Base-by-base conservation (phyloP, 495 filamentous ascomycete genomes). In the Aspergillus nidulans region DNA sequence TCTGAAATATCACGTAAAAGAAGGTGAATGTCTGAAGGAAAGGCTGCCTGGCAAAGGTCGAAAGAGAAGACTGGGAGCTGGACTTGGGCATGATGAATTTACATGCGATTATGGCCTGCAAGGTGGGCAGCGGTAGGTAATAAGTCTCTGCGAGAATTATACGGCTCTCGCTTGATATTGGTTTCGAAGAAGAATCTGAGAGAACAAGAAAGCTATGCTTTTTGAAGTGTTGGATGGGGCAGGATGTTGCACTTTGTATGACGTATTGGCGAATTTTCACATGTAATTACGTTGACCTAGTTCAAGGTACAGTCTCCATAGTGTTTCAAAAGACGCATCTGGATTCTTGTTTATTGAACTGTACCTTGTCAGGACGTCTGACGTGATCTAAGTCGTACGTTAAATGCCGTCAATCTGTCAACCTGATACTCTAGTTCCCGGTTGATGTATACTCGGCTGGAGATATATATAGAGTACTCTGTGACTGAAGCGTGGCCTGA, bases 1-100 rank as follows among this genome's bases (percentile, higher is more conserved):
- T 82, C 76, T 94, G 89, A 34, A 89, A 62, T 24, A 89, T 50
- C 42, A 84, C 68, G 66, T 85, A 92, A 49, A 88, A 50, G 64
- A 85, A 83, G 20, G 77, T 73, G 32, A 89, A 70, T 20, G 66
- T 65, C 43, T 67, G 42, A 0, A 74, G 50, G 39, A 78, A 62
- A 21, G 70, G 72, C 40, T 71, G 65, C 36, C 62, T 60, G 24
- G 71, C 53, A 1, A 71, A 55, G 42, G 58, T 46, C 15, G 48
- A 25, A 4, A 60, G 5, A 8, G 55, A 46, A 10, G 49, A 55
- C 13, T 55, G 45, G 15, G 32, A 23, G 30, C 42, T 47, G n/a
- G 26, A 21, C 6, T 24, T 12, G 16, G 48, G 18, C 55, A 57
- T 57, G 44, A 21, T 56, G 18, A 18, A 18, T 15, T 34, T n/a